Percentiles rank a stretch among this genome's conserved stretches.
These are phyloP conservation scores for Aspergillus versicolor DNA, from an alignment of 2,329 filamentous ascomycete genomes.

Conservation along the genomic window DNA sequence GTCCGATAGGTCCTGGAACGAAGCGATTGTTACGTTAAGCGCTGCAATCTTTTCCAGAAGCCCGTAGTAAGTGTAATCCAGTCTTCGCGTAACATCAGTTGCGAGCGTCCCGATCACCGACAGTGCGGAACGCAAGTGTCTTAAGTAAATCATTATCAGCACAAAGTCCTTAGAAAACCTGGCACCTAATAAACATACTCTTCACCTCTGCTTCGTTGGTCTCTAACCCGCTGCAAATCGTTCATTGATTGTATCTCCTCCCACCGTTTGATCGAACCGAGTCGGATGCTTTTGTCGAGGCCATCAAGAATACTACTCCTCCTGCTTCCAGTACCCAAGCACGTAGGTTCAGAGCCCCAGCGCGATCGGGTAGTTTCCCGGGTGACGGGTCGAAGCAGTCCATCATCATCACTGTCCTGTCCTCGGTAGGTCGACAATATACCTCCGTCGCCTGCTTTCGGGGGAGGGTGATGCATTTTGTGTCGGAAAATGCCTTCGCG, in stretches of 20 bases:
- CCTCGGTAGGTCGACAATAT: constrained; percentile 33
- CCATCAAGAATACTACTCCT: constrained; percentile 30
- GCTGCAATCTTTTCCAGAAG: constrained; percentile 45
- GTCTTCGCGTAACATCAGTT: constrained; percentile 45
- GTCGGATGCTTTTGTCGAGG: constrained; percentile 25
- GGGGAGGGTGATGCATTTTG: constrained; percentile 33
- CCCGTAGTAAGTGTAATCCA: constrained; percentile 51
- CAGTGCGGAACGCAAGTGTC: constrained; percentile 35
- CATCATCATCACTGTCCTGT: constrained; percentile 33
- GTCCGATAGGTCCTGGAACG: constrained; percentile 42
- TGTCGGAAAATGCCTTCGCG: constrained; percentile 31
- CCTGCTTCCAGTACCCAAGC: constrained; percentile 24
- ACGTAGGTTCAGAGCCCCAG: constrained; percentile 35
- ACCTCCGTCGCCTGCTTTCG: constrained; percentile 30
- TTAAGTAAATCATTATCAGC: constrained; percentile 13
- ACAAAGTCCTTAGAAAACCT: background rate
- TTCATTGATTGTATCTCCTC: constrained; percentile 33
- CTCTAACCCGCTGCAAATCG: constrained; percentile 41
- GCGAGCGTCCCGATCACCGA: constrained; percentile 37
- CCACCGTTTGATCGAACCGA: constrained; percentile 25
- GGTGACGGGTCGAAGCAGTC: constrained; percentile 30
- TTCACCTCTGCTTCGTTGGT: constrained; percentile 75
- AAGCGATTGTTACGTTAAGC: constrained; percentile 40
- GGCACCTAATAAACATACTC: constrained; percentile 56
- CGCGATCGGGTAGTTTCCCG: constrained; percentile 32